These are phyloP conservation scores for Nadsonia starkeyi-henricii DNA, from an alignment of 1,139 yeast species.

Conservation along the genomic window DNA sequence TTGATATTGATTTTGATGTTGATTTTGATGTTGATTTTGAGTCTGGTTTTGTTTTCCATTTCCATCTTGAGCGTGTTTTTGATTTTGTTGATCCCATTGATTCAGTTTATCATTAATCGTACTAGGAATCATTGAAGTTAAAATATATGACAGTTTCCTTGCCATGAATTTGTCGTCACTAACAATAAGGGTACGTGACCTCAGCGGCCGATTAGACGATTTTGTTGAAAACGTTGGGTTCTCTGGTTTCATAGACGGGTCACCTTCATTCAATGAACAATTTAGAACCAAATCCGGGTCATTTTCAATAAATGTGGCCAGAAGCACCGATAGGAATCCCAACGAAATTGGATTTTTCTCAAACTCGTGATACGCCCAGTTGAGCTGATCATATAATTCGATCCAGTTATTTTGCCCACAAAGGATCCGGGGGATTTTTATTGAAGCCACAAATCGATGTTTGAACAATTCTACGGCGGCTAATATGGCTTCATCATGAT, in stretches of 20 bases:
- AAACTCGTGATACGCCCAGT: background rate
- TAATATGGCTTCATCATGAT: background rate
- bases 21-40: too few species aligned
- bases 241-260: too few species aligned
- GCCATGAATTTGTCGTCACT: background rate
- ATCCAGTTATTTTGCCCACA: background rate
- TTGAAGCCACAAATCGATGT: background rate
- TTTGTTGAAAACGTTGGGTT: too few species aligned
- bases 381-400: background rate
- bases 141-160: background rate
- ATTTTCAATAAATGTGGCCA: background rate
- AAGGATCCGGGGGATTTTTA: background rate
- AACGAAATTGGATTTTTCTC: background rate
- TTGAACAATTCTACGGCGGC: background rate
- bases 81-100: too few species aligned
- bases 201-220: background rate
- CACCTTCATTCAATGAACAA: too few species aligned
- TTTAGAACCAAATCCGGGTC: background rate
- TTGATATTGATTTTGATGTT: too few species aligned
- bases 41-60: too few species aligned
- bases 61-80: too few species aligned
- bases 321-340: background rate
- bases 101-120: too few species aligned
- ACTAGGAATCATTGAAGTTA: background rate
- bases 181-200: background rate